These are phyloP conservation scores for Brassica hybrid DNA, from an alignment of 441 rosid genomes.

Conservation along the genomic window DNA sequence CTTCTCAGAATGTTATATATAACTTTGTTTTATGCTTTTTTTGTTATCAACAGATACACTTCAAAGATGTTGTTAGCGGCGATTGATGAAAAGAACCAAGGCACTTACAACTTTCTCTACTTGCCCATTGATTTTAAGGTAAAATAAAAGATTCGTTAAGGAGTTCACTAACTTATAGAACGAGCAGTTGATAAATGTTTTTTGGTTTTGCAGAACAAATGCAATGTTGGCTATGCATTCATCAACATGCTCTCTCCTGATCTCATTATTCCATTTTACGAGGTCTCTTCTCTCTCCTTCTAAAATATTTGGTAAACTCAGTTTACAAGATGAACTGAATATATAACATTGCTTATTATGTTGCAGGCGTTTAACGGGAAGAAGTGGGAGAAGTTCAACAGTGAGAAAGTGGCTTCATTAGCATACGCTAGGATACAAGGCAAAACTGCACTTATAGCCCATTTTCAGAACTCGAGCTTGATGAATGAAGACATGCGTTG, in stretches of 20 bases:
- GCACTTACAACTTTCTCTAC: conserved; percentile 90
- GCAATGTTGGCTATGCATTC: conserved; percentile 99
- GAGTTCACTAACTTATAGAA: conserved; percentile 9
- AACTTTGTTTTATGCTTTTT: conserved; percentile 23
- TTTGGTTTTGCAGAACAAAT: conserved; percentile 79
- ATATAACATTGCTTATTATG: conserved; percentile 13
- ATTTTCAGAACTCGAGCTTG: conserved; percentile 98
- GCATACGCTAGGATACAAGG: conserved; percentile 99
- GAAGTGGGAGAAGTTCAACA: conserved; percentile 99
- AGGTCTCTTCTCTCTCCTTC: conserved; percentile 54
- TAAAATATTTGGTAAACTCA: background rate
- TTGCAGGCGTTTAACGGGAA: conserved; percentile 93
- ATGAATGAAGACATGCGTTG: conserved; percentile 99
- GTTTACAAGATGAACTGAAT: conserved; percentile 16
- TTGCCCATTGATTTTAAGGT: conserved; percentile 99
- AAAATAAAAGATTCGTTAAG: conserved; percentile 7
- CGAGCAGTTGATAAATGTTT: conserved; percentile 10
- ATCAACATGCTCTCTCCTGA: conserved; percentile 93
- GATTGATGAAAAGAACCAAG: conserved; percentile 86
- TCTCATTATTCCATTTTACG: conserved; percentile 82
- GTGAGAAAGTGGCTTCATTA: conserved; percentile 97
- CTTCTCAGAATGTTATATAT: no score
- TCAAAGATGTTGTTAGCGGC: conserved; percentile 97
- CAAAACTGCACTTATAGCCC: conserved; percentile 88
- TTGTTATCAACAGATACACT: conserved; percentile 65